Evolutionary conservation across 352 stramenopile species (phyloP), one percentile per base, ranked within the genome.

Genomic region (Globisporangium heterothallicum): DNA sequence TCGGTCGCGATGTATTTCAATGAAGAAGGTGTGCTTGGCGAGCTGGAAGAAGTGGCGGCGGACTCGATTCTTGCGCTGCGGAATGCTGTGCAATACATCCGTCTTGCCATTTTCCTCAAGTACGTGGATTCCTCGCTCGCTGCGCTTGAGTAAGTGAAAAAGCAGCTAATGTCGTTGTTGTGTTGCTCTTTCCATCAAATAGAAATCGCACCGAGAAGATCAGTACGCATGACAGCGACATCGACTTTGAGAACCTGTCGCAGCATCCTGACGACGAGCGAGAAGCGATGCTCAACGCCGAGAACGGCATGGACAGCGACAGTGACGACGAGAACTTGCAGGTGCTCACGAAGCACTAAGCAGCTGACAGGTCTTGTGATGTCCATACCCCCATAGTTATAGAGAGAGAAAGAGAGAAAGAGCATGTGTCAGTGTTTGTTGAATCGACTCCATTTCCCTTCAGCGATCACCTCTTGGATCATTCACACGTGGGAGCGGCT

Each of bases 1-100:
- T 93, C 82, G 0, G 70, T 93, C 21, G 70, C 64, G 32, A 83
- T 91, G 65, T 93, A 91, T 42, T 93, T 93, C 43, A 88, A 89
- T 34, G 76, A 93, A 61, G 74, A 93, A 65, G 74, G 78, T 22
- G 70, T 93, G 32, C 35, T 93, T 18, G 72, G 78, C 4, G 82
- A 93, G 49, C 63, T 93, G n/a, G 82, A 93, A 67, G 82, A 93
- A 56, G 76, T 93, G 27, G 76, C 79, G 27, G 70, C 78, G 3
- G 82, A 91, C 62, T 83, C 74, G 10, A 64, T 89, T n/a, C 60
- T 93, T 8, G 74, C 74, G 8, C 72, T 93, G 41, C 75, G 82
- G 18, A 93, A 91, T 49, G 71, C 78, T 1, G 70, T 91, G 27
- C 82, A 93, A 50, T 93, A 93, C 59, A 66, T 86, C 19, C 78